These are phyloP conservation scores for Globisporangium echinulatum DNA, from an alignment of 352 stramenopile species.

Conservation along the genomic window DNA sequence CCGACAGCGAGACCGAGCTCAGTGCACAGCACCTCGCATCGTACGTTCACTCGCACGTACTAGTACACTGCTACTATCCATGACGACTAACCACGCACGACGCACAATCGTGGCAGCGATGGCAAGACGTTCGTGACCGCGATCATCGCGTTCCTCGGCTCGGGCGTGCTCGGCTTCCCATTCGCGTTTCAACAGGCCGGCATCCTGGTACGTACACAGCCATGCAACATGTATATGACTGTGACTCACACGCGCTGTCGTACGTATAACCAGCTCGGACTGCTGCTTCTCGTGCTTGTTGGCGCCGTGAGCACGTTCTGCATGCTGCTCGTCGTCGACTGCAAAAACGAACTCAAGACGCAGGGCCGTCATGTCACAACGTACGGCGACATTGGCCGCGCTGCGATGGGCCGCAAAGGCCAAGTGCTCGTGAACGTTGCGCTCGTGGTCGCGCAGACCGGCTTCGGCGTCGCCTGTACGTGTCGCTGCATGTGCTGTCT, in stretches of 20 bases:
- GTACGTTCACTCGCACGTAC: neutral
- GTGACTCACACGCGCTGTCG: neutral
- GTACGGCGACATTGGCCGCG: constrained; percentile 86
- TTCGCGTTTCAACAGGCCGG: constrained; percentile 88
- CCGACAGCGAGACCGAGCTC: neutral
- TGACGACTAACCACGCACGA: neutral
- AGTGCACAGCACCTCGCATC: neutral
- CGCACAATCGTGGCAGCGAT: constrained; percentile 20
- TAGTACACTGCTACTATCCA: neutral
- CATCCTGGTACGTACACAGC: constrained; percentile 49
- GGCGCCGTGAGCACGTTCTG: constrained; percentile 53
- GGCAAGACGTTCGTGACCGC: constrained; percentile 59
- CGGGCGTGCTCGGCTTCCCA: constrained; percentile 85
- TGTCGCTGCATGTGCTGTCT: neutral
- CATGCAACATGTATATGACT: too few relatives aligned
- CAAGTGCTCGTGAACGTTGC: constrained; percentile 76
- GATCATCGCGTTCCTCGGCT: constrained; percentile 90
- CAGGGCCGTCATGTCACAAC: constrained; percentile 38
- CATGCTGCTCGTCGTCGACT: constrained; percentile 73
- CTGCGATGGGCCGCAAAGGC: constrained; percentile 63
- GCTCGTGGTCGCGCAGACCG: constrained; percentile 81
- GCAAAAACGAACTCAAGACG: constrained; percentile 69
- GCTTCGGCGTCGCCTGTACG: constrained; percentile 86
- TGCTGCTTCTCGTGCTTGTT: constrained; percentile 44
- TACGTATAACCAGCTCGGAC: constrained; percentile 21